Conservation (phyloP, 768 basidiomycete genomes). For the Collybiopsis luxurians region DNA sequence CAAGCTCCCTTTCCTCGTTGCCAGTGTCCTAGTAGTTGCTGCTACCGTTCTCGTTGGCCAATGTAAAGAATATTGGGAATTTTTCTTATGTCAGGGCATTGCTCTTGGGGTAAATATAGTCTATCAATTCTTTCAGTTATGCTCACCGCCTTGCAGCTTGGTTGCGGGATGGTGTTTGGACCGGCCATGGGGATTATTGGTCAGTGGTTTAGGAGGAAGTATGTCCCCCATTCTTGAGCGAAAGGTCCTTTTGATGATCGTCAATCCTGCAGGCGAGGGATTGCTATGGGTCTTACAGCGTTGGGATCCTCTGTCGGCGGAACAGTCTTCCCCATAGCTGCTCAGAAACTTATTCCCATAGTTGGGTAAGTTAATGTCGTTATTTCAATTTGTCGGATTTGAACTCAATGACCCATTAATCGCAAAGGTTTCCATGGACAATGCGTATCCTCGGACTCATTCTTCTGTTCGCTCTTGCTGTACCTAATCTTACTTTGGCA, state of each 20-base stretch:
- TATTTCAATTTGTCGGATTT: neutral
- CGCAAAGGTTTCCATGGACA: slow-evolving; percentile 60
- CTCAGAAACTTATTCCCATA: slow-evolving; percentile 50
- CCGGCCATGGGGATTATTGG: slow-evolving; percentile 57
- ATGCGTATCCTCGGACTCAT: slow-evolving; percentile 71
- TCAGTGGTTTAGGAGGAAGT: slow-evolving; percentile 69
- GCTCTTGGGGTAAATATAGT: slow-evolving; percentile 50
- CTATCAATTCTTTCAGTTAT: slow-evolving; percentile 6
- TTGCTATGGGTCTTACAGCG: slow-evolving; percentile 64
- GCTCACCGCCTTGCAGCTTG: slow-evolving; percentile 26
- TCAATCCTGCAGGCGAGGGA: slow-evolving; percentile 49
- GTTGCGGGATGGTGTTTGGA: slow-evolving; percentile 59
- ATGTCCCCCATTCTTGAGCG: slow-evolving; percentile 47
- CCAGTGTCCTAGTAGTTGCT: slow-evolving; percentile 48
- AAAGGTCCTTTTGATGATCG: slow-evolving; percentile 59
- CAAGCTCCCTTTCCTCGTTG: slow-evolving; percentile 36
- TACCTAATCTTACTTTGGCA: slow-evolving; percentile 51
- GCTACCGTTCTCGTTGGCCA: slow-evolving; percentile 58
- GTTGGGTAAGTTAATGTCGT: slow-evolving; percentile 39
- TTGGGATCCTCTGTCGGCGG: slow-evolving; percentile 71
- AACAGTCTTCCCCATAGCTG: slow-evolving; percentile 60
- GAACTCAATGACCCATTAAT: neutral
- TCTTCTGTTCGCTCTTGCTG: slow-evolving; percentile 47
- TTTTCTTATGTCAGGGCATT: slow-evolving; percentile 72
- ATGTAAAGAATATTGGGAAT: slow-evolving; percentile 76